Evolutionary conservation across 2,329 filamentous ascomycete species (phyloP), one percentile per base, ranked within the genome.

Genomic region (Aspergillus hiratsukae): DNA sequence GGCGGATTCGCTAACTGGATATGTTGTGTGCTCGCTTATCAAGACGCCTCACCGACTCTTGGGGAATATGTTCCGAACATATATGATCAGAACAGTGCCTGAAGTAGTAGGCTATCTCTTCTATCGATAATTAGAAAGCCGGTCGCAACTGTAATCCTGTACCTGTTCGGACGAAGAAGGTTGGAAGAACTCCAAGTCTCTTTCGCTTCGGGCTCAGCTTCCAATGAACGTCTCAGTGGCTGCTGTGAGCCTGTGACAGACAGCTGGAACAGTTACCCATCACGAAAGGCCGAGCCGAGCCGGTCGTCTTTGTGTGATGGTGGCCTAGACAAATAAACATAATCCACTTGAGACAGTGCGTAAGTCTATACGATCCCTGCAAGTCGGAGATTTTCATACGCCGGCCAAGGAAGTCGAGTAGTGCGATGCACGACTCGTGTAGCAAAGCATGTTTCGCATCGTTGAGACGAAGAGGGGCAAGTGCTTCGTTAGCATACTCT

Each of bases 371-470:
- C n/a, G 35, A 43, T 37, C 21, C 52, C 52, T 56, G 56, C 58
- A 55, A 53, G 56, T 61, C 58, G 58, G 58, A 61, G 52, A 61
- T 59, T 61, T 61, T 48, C 40, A 10, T 35, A 37, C 28, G 37
- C 48, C 56, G 37, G 53, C 19, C 29, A 46, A 46, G 49, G 45
- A 46, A 53, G 41, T 56, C 45, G 49, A 52, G 45, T 17, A 54
- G 49, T 41, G 51, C 43, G 51, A 49, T 48, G 41, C 52, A 55
- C 51, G 48, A 27, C 23, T 46, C 10, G 43, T 46, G 43, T 46
- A 46, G 43, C 43, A 52, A 61, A 54, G 53, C 56, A 58, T 58
- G 53, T 54, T 49, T 56, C 58, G 54, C 54, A 57, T 54, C 54
- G 35, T 58, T 50, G 19, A 51, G 23, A 48, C 51, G 37, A 23